These are phyloP conservation scores for Geum urbanum DNA, from an alignment of 306 rosid species.

Conservation along the genomic window DNA sequence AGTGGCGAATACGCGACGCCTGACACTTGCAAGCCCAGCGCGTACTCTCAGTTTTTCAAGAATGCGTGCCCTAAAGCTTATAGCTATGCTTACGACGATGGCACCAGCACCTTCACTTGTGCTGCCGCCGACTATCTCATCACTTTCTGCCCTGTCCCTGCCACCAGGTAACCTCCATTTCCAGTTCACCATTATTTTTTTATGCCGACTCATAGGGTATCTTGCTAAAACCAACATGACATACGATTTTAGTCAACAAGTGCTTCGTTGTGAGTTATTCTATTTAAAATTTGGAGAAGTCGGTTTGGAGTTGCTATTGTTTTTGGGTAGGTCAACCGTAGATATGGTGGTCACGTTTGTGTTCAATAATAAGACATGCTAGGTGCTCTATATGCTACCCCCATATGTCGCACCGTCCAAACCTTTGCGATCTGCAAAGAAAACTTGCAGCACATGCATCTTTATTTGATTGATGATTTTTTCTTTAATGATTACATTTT, in stretches of 20 bases:
- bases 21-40: slow-evolving; percentile 59
- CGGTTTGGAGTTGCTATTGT: not conserved
- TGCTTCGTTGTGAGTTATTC: not conserved
- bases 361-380: not conserved
- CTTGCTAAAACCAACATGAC: too few species aligned
- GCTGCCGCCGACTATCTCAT: slow-evolving; percentile 58
- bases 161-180: slow-evolving; percentile 41
- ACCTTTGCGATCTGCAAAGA: not conserved
- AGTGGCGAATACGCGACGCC: slow-evolving; percentile 70
- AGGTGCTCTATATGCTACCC: not conserved
- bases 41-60: slow-evolving; percentile 67
- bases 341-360: slow-evolving; percentile 8
- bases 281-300: not conserved
- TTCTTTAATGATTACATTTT: not conserved
- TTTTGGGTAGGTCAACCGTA: not conserved
- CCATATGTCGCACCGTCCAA: not conserved
- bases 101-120: slow-evolving; percentile 85
- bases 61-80: slow-evolving; percentile 77
- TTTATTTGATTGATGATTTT: not conserved
- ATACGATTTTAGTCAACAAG: not conserved
- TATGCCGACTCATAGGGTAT: too few species aligned
- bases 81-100: slow-evolving; percentile 86
- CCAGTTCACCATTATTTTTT: not conserved
- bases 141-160: slow-evolving; percentile 56
- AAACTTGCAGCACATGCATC: not conserved